Base-by-base conservation (phyloP, 1,284 basidiomycete genomes). In the Cutaneotrichosporon sp. region DNA sequence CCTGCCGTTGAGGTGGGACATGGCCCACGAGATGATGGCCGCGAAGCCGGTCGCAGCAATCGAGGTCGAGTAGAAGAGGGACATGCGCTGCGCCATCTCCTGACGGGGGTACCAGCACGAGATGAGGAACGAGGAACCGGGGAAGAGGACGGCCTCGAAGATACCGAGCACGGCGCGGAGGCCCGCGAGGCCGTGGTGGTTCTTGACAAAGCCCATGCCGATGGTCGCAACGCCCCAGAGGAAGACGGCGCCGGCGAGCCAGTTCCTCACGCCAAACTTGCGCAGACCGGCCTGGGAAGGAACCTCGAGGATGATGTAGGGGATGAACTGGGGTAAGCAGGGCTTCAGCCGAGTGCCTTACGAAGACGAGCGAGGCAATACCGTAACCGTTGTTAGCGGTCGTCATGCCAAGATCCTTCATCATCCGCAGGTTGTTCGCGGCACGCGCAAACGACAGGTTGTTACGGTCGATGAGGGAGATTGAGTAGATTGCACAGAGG, bases 41-140 rank as follows among this genome's bases (percentile, higher is more conserved):
- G 44, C 16, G 7, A 53, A 51, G 10, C 44, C 35, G 16, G 43
- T 49, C 11, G 42, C 44, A 11, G 20, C 32, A 9, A 27, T 46
- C 0, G 52, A 47, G 29, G 31, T n/a, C 17, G 72, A 61, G 66
- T 77, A 78, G 66, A 78, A 78, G 29, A 62, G 57, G 3, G 71
- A 65, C 57, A 51, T 47, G 35, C 62, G 59, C 20, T 26, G 59
- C 44, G 76, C 74, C 44, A 74, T 72, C 59, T 77, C 72, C 47
- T 67, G 65, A n/a, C 77, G 72, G 3, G 75, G 73, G 63, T 78
- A 79, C 77, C 54, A 79, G 24, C 64, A 69, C 9, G 73, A 69
- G 53, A 78, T 71, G 19, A 79, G 65, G 63, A 67, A 76, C 5
- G 74, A 68, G 47, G 67, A 72, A 20, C 62, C 64, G 12, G 64